Evolutionary conservation across 257 asterid genomes (phyloP).

Genomic region (Lycium ferocissimum): DNA sequence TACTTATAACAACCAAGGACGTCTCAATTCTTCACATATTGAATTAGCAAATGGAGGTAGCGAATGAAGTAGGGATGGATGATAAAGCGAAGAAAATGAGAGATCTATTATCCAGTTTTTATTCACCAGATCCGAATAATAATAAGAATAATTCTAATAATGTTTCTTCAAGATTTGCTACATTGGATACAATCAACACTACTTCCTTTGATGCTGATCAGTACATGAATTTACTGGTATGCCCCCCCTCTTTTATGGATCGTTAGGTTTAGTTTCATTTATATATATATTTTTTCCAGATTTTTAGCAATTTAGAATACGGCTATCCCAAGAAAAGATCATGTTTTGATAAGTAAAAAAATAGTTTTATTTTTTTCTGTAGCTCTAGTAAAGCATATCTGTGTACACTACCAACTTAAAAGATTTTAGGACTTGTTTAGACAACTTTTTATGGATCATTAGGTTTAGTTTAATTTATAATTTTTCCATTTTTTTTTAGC

Average conservation of each 20-base stretch:
- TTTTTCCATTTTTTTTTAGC: too few species aligned
- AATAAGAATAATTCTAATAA: slow-evolving; percentile 40
- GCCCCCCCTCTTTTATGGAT: neutral
- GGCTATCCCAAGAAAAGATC: neutral
- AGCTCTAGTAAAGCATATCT: neutral
- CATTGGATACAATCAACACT: slow-evolving; percentile 92
- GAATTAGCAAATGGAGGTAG: too few species aligned
- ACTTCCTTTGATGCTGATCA: slow-evolving; percentile 85
- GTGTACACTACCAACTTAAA: neutral
- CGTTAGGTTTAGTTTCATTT: neutral
- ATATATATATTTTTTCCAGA: neutral
- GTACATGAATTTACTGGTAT: slow-evolving; percentile 97
- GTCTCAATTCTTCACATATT: too few species aligned
- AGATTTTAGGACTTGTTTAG: neutral
- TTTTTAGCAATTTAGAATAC: neutral
- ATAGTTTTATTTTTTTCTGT: neutral
- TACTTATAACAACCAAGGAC: too few species aligned
- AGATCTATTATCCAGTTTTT: slow-evolving; percentile 90
- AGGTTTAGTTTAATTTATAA: too few species aligned
- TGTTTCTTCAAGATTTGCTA: slow-evolving; percentile 84
- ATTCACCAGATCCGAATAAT: slow-evolving; percentile 65
- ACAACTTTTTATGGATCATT: neutral
- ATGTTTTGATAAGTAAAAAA: neutral
- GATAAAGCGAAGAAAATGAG: slow-evolving; percentile 98
- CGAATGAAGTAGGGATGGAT: slow-evolving; percentile 45